phyloP scores from a whole-genome alignment of 2,329 filamentous ascomycete species.

The Fusarium ramigenum region DNA sequence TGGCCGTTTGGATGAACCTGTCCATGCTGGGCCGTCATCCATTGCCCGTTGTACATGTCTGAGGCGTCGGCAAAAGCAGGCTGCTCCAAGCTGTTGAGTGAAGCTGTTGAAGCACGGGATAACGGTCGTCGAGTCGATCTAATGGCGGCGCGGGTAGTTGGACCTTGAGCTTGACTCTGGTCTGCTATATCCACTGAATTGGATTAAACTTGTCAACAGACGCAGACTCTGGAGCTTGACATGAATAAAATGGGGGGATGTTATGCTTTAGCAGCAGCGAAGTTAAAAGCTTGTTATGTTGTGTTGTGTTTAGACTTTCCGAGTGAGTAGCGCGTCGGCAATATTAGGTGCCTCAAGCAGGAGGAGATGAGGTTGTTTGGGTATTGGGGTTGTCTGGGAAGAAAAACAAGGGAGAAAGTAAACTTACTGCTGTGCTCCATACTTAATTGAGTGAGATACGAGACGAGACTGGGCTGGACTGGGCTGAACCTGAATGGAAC shows the following conservation, averaged over 20 bases:
- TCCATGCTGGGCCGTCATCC: slow-evolving; percentile 49
- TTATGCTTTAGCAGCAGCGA: neutral
- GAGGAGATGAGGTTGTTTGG: slow-evolving; percentile 13
- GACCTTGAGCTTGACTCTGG: slow-evolving; percentile 42
- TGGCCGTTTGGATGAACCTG: slow-evolving; percentile 28
- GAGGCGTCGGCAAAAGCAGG: slow-evolving; percentile 54
- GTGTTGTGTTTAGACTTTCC: neutral
- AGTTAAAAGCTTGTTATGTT: slow-evolving; percentile 6
- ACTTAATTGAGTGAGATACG: slow-evolving; percentile 33
- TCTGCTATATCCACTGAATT: slow-evolving; percentile 40
- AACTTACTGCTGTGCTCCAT: slow-evolving; percentile 52
- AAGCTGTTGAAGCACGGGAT: slow-evolving; percentile 66
- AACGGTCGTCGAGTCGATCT: slow-evolving; percentile 61
- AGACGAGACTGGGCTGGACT: slow-evolving; percentile 4
- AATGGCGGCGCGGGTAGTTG: slow-evolving; percentile 45
- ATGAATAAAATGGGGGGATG: neutral
- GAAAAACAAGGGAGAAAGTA: slow-evolving; percentile 37
- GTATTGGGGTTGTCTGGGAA: slow-evolving; percentile 9
- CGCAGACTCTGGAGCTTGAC: slow-evolving; percentile 3
- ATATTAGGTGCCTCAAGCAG: neutral
- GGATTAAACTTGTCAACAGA: slow-evolving; percentile 28
- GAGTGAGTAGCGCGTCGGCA: neutral
- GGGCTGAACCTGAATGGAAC: neutral
- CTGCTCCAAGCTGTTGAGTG: slow-evolving; percentile 65
- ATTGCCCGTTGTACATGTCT: slow-evolving; percentile 60